These are phyloP conservation scores for Acanthochlamys bracteata DNA, from an alignment of 106 monocot genomes.

Conservation along the genomic window DNA sequence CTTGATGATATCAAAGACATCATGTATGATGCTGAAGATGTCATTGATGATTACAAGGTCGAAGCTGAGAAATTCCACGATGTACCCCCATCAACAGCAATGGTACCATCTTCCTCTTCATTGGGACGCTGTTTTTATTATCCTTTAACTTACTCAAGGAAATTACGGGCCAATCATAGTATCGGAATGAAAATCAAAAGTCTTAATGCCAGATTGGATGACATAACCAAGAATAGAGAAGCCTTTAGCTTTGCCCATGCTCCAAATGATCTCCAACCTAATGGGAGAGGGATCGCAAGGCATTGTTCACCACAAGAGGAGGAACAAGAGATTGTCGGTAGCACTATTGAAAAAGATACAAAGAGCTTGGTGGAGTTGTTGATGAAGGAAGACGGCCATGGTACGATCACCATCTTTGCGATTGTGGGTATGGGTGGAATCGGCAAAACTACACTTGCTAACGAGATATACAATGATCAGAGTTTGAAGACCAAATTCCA, in stretches of 20 bases:
- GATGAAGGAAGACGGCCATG: neutral
- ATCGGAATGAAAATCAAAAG: too few species aligned
- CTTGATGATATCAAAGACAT: constrained; percentile 12
- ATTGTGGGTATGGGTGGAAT: constrained; percentile 38
- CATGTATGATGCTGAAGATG: constrained; percentile 24
- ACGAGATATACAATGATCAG: constrained; percentile 12
- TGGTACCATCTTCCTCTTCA: neutral
- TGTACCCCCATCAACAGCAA: too few species aligned
- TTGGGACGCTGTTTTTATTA: too few species aligned
- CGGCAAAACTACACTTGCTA: constrained; percentile 39
- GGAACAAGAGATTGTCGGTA: constrained; percentile 18
- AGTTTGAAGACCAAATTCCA: constrained; percentile 6
- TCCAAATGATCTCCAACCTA: too few species aligned
- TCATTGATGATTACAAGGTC: constrained; percentile 18
- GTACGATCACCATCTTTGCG: constrained; percentile 1
- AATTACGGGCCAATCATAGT: too few species aligned
- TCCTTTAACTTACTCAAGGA: too few species aligned
- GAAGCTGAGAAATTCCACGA: constrained; percentile 2
- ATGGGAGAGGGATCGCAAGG: too few species aligned
- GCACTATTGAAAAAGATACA: constrained; percentile 17
- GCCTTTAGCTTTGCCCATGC: too few species aligned
- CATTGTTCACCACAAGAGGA: too few species aligned
- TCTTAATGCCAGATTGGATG: too few species aligned
- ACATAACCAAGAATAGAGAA: too few species aligned
- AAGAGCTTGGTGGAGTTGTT: constrained; percentile 18